A percentile compares a stretch with the other conserved stretches of the same genome.
Evolutionary conservation across 371 early-diverging fungal species (phyloP).

Genomic region (Saksenaea vasiformis): DNA sequence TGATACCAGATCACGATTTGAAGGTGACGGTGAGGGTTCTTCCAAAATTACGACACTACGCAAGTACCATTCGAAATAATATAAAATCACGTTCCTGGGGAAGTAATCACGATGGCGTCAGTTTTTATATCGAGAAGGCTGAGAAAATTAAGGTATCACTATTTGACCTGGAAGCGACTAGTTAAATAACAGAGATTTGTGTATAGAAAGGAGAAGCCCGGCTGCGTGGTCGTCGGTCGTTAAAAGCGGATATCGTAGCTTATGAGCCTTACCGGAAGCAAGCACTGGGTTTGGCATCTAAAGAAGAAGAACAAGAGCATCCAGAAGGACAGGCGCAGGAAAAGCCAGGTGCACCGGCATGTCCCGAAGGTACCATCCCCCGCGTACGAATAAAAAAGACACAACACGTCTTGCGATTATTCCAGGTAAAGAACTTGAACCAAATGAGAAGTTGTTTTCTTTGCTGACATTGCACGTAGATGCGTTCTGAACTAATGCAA

Average conservation of each 20-base stretch:
- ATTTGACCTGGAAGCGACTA: not conserved
- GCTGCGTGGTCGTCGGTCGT: slow-evolving; percentile 17
- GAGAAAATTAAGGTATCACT: slow-evolving; percentile 36
- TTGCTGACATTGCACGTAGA: not conserved
- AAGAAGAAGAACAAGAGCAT: not conserved
- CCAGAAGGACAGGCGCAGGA: not conserved
- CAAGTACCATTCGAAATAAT: slow-evolving; percentile 64
- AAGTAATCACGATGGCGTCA: slow-evolving; percentile 74
- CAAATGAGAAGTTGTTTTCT: not conserved
- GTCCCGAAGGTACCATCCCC: not conserved
- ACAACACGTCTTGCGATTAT: slow-evolving; percentile 25
- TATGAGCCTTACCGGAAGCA: slow-evolving; percentile 27
- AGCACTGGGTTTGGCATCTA: slow-evolving; percentile 18
- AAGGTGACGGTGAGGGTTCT: slow-evolving; percentile 73
- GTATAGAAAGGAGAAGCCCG: slow-evolving; percentile 29
- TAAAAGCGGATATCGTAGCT: slow-evolving; percentile 28
- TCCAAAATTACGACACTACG: slow-evolving; percentile 72
- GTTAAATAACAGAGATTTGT: not conserved
- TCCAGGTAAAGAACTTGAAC: slow-evolving; percentile 23
- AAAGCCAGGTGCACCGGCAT: slow-evolving; percentile 9
- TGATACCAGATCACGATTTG: slow-evolving; percentile 57
- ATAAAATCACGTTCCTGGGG: slow-evolving; percentile 74
- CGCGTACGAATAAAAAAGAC: slow-evolving; percentile 24
- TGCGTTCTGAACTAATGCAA: not conserved
- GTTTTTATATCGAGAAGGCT: slow-evolving; percentile 69